Conservation (phyloP, 768 basidiomycete genomes). For the Naganishia kalamii region DNA sequence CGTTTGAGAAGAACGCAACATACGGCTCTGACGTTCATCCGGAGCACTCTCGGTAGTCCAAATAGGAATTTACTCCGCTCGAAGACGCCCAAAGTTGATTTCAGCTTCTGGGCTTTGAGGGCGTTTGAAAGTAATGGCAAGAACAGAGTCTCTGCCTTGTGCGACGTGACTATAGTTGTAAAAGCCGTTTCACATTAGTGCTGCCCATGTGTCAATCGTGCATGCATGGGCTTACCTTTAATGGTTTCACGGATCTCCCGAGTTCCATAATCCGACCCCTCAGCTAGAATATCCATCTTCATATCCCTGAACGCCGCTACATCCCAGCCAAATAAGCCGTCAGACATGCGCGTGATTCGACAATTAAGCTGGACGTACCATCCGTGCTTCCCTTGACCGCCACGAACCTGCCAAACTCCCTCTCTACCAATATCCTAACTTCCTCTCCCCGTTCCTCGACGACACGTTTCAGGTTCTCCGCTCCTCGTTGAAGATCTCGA, state of each 20-base stretch:
- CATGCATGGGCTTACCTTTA: slow-evolving; percentile 61
- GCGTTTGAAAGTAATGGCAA: slow-evolving; percentile 92
- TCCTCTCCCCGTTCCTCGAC: slow-evolving; percentile 90
- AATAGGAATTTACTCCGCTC: slow-evolving; percentile 97
- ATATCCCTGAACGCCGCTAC: slow-evolving; percentile 84
- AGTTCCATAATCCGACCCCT: slow-evolving; percentile 72
- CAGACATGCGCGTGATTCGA: not conserved
- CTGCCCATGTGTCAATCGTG: not conserved
- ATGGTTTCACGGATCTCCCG: slow-evolving; percentile 73
- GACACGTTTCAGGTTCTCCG: slow-evolving; percentile 63
- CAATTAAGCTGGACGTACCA: slow-evolving; percentile 51
- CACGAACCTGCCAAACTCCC: slow-evolving; percentile 96
- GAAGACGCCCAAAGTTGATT: slow-evolving; percentile 87
- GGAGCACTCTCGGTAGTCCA: slow-evolving; percentile 85
- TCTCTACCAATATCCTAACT: slow-evolving; percentile 88
- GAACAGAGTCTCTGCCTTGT: slow-evolving; percentile 91
- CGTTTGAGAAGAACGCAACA: not conserved
- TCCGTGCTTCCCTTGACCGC: slow-evolving; percentile 96
- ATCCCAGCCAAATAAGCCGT: not conserved
- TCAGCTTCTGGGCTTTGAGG: slow-evolving; percentile 84
- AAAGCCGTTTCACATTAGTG: not conserved
- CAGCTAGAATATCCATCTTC: slow-evolving; percentile 75
- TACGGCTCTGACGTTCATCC: slow-evolving; percentile 83
- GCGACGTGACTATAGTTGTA: slow-evolving; percentile 62
- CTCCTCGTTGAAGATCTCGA: slow-evolving; percentile 76